phyloP scores from a whole-genome alignment of 2,329 filamentous ascomycete genomes.

The Pseudogymnoascus sp. region DNA sequence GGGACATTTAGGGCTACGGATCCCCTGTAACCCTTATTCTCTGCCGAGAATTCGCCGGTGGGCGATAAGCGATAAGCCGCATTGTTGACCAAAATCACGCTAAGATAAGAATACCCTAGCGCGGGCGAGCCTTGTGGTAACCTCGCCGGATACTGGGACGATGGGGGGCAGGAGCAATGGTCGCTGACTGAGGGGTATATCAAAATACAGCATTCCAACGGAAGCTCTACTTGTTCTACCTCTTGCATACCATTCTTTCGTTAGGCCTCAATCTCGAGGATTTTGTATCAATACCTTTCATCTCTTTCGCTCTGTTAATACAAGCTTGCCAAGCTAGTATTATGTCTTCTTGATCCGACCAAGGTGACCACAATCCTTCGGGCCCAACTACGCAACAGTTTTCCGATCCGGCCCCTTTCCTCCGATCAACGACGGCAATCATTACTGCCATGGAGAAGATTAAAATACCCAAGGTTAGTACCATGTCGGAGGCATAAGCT shows the following conservation, averaged over 20 bases:
- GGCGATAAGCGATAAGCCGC: slow-evolving; percentile 4
- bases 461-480: slow-evolving; percentile 36
- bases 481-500: slow-evolving; percentile 1
- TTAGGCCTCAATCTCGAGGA: neutral
- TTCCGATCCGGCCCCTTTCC: neutral
- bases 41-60: slow-evolving; percentile 9
- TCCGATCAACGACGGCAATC: neutral
- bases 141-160: neutral
- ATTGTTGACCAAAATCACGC: neutral
- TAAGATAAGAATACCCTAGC: slow-evolving; percentile 9
- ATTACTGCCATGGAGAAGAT: slow-evolving; percentile 35
- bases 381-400: neutral
- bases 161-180: slow-evolving; percentile 2
- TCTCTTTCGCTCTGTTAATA: neutral
- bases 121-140: slow-evolving; percentile 6
- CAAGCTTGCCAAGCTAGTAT: slow-evolving; percentile 4
- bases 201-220: neutral
- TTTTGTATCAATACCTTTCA: neutral
- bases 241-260: neutral
- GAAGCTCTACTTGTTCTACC: neutral
- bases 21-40: slow-evolving; percentile 11
- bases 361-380: neutral
- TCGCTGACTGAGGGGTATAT: slow-evolving; percentile 7
- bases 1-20: slow-evolving; percentile 7
- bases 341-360: neutral